Evolutionary conservation across 164 flowering plant species (phyloP), one percentile per base, ranked within the genome.

Genomic region (Saururus chinensis): DNA sequence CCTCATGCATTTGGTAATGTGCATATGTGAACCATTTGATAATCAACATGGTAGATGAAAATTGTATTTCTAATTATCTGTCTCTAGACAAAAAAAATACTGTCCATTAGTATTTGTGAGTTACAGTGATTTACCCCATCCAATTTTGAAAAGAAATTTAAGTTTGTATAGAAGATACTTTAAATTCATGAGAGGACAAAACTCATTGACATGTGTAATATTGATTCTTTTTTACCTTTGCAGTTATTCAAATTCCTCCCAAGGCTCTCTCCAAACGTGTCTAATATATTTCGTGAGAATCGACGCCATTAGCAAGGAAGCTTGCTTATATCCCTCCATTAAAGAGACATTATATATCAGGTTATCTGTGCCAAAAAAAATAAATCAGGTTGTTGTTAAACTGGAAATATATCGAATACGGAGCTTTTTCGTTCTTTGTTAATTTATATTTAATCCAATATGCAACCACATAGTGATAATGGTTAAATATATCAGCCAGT

Each of bases 201-300:
- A 53, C 23, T 53, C 9, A 53, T n/a, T 53, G 9, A 1, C 22
- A 7, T 52, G 42, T 37, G 35, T 62, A 26, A 20, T 42, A n/a
- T 53, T 52, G 42, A 19, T 25, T 37, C 63, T 13, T 57, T 37
- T 42, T 64, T 37, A 68, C 19, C 60, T 60, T 37, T 68, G 58
- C 90, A 92, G 98, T 48, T 93, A 78, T 93, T 88, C 71, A 93
- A 86, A 68, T 86, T 74, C 77, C 96, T 93, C 37, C 98, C 98
- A 64, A 70, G 86, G 73, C 68, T 93, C 59, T 89, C 98, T 20
- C 97, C 96, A 1, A 84, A 59, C 73, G 96, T 93, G 60, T 23
- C 86, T 23, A 86, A 71, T 60, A 86, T 93, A 57, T 81, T 93
- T 81, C 76, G 53, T 26, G 92, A 93, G 75, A 89, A 86, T 95